phyloP scores from a whole-genome alignment of 192 early-diverging fungal genomes.

The Cladochytrium replicatum region DNA sequence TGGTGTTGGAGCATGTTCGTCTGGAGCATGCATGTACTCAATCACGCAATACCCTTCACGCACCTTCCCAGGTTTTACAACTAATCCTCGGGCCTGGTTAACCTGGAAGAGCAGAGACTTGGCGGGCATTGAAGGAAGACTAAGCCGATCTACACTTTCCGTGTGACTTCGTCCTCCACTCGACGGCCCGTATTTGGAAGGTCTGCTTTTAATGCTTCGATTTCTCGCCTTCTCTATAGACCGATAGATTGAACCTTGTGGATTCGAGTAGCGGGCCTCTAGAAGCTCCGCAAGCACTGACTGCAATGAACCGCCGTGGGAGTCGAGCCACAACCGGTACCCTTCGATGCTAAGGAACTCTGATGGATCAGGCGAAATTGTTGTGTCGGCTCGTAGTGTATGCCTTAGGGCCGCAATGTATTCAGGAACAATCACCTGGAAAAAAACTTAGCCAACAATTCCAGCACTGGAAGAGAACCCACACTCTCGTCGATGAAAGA shows the following conservation, averaged over 20 bases:
- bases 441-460: too few species aligned
- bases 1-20: too few species aligned
- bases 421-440: constrained; percentile 33
- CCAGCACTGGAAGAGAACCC: too few species aligned
- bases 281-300: constrained; percentile 31
- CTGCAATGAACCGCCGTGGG: constrained; percentile 16
- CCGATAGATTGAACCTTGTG: too few species aligned
- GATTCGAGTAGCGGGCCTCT: constrained; percentile 17
- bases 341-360: constrained; percentile 31
- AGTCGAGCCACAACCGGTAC: constrained; percentile 25
- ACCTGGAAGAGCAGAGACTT: constrained; percentile 39
- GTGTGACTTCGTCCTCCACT: too few species aligned
- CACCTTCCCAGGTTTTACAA: constrained; percentile 37
- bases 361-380: constrained; percentile 27
- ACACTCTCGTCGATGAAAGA: too few species aligned
- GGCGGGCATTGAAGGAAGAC: neutral
- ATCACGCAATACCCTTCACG: constrained; percentile 42
- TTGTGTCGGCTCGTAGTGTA: constrained; percentile 25
- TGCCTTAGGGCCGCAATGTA: constrained; percentile 32
- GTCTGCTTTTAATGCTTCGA: constrained; percentile 5
- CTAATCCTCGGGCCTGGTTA: constrained; percentile 32
- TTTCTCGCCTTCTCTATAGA: constrained; percentile 2
- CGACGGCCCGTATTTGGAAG: too few species aligned
- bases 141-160: neutral
- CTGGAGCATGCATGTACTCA: constrained; percentile 23